Evolutionary conservation across 129 eudicot genomes (phyloP).

Genomic region (Smallanthus sonchifolius): DNA sequence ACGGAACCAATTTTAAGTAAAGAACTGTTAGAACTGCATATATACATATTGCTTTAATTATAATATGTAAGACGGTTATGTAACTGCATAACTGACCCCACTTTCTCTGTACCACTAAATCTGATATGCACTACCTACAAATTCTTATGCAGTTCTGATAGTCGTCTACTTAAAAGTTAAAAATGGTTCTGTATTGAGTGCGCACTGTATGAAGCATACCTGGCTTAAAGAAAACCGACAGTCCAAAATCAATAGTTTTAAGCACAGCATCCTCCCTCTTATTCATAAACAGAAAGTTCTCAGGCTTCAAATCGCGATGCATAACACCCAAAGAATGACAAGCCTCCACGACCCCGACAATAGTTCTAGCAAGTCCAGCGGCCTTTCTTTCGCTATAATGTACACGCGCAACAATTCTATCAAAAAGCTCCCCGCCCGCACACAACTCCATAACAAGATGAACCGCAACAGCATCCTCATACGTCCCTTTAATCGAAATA

Average conservation of each 20-base stretch:
- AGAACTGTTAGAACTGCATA: neutral
- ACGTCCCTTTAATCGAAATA: constrained; percentile 71
- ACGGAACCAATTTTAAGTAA: neutral
- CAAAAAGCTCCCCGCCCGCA: constrained; percentile 81
- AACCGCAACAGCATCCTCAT: constrained; percentile 78
- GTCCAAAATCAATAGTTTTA: constrained; percentile 75
- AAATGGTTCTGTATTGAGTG: neutral
- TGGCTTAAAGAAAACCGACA: constrained; percentile 75
- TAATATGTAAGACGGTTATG: neutral
- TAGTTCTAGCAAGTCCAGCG: constrained; percentile 67
- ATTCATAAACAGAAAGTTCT: constrained; percentile 63
- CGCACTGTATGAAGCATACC: constrained; percentile 32
- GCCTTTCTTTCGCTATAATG: constrained; percentile 82
- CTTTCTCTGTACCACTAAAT: neutral
- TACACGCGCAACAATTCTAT: constrained; percentile 69
- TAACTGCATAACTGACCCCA: neutral
- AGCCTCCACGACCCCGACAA: constrained; percentile 79
- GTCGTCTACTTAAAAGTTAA: neutral
- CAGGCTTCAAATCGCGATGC: constrained; percentile 83
- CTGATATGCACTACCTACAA: neutral
- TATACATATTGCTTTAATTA: too few species aligned
- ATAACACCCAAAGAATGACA: constrained; percentile 81
- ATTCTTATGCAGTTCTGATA: too few species aligned
- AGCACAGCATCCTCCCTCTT: constrained; percentile 69
- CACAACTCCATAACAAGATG: constrained; percentile 84